Percentiles rank a stretch among this genome's conserved stretches.
Conservation (phyloP, 1,139 yeast species). For the Diutina siamensis region DNA sequence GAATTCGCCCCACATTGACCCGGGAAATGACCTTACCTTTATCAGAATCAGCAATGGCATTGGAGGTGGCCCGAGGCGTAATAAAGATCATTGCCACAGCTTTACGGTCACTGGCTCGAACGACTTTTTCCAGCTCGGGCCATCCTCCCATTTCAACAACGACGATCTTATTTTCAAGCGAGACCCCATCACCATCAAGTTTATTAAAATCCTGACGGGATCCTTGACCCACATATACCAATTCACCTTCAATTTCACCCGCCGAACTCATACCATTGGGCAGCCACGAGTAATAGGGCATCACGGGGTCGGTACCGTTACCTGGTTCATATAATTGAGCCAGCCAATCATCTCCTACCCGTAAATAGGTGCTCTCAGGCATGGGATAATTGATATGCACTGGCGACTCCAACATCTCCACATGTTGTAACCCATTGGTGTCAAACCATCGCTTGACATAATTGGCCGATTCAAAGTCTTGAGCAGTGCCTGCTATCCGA, state of each 20-base stretch:
- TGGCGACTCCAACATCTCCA: conserved; percentile 38
- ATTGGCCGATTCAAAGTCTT: conserved; percentile 60
- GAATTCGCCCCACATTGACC: conserved; percentile 53
- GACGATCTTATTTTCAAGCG: conserved; percentile 34
- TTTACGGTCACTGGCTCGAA: conserved; percentile 19
- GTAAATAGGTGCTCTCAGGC: conserved; percentile 18
- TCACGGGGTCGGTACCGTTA: conserved; percentile 19
- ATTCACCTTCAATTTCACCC: conserved; percentile 41
- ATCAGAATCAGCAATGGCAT: conserved; percentile 16
- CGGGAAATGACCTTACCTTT: conserved; percentile 36
- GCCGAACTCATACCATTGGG: conserved; percentile 47
- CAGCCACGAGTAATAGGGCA: conserved; percentile 43
- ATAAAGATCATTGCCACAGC: conserved; percentile 29
- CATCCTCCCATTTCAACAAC: conserved; percentile 45
- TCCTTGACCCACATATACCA: conserved; percentile 53
- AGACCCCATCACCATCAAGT: conserved; percentile 26
- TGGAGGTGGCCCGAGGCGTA: conserved; percentile 16
- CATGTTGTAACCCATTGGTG: conserved; percentile 42
- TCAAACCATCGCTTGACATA: conserved; percentile 50
- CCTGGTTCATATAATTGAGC: conserved; percentile 28
- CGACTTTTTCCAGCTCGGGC: conserved; percentile 29
- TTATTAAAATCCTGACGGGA: conserved; percentile 41
- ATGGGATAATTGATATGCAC: conserved; percentile 50
- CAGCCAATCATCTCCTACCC: conserved; percentile 19
- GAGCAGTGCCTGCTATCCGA: conserved; percentile 79